Evolutionary conservation across 768 basidiomycete species (phyloP).

Genomic region (Suillus hirtellus): DNA sequence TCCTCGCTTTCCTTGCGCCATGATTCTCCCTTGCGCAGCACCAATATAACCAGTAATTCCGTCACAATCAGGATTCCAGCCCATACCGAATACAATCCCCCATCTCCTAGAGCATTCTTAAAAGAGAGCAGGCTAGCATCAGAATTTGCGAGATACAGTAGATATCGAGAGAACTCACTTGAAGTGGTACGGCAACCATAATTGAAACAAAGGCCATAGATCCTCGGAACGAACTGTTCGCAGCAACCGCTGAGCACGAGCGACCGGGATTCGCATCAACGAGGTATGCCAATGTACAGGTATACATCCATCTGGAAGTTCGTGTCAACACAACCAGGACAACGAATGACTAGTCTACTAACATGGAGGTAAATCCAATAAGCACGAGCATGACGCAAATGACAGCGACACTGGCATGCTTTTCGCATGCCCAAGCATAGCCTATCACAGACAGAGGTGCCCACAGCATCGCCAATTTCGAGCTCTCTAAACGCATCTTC

Average conservation of each 20-base stretch:
- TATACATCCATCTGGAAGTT: constrained; percentile 52
- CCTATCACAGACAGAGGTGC: constrained; percentile 60
- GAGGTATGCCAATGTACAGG: constrained; percentile 76
- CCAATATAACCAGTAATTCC: constrained; percentile 56
- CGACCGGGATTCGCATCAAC: constrained; percentile 86
- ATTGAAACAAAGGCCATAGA: constrained; percentile 63
- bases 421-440: constrained; percentile 74
- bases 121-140: constrained; percentile 5
- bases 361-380: constrained; percentile 76
- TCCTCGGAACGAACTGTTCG: constrained; percentile 78
- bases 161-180: constrained; percentile 30
- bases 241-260: constrained; percentile 71
- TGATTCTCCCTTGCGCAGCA: constrained; percentile 53
- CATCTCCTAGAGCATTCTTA: constrained; percentile 73
- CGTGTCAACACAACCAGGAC: constrained; percentile 7
- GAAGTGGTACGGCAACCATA: constrained; percentile 74
- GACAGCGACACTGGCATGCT: constrained; percentile 62
- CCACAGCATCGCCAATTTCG: constrained; percentile 52
- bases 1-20: constrained; percentile 58
- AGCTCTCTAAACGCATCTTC: constrained; percentile 74
- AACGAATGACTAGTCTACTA: constrained; percentile 23
- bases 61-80: constrained; percentile 52
- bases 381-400: constrained; percentile 75
- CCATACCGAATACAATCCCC: constrained; percentile 75
- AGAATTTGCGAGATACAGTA: neutral